A percentile compares a stretch with the other conserved stretches of the same genome.
phyloP scores from a whole-genome alignment of 2,329 filamentous ascomycete genomes.

The Malbranchea cinnamomea region DNA sequence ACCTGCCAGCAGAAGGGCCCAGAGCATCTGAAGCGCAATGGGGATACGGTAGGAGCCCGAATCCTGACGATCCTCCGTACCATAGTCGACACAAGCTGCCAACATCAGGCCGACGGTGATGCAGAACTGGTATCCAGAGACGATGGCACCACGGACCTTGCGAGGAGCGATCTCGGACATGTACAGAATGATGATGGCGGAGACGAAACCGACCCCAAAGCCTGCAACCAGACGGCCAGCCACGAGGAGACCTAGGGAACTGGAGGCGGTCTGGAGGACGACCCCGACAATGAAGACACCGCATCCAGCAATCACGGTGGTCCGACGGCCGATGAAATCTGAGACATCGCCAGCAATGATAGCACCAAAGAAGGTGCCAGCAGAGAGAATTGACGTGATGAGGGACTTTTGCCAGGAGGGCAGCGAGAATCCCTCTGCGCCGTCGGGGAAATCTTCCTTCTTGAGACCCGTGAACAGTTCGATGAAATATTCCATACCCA shows the following conservation, averaged over 20 bases:
- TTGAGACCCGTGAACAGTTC: constrained; percentile 12
- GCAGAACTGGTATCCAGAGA: constrained; percentile 73
- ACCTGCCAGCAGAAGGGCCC: constrained; percentile 57
- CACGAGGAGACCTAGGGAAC: constrained; percentile 46
- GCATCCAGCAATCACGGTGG: constrained; percentile 58
- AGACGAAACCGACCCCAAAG: constrained; percentile 66
- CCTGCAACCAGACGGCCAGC: constrained; percentile 62
- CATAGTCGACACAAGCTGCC: constrained; percentile 61
- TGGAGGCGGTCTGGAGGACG: constrained; percentile 47
- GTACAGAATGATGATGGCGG: constrained; percentile 68
- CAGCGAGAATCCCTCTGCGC: constrained; percentile 22
- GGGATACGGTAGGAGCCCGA: constrained; percentile 64
- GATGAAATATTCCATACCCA: constrained; percentile 36
- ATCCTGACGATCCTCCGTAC: constrained; percentile 45
- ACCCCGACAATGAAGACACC: constrained; percentile 55
- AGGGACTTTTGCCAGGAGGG: constrained; percentile 40
- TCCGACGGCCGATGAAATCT: constrained; percentile 51
- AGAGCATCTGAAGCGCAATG: constrained; percentile 65
- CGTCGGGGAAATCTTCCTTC: constrained; percentile 13
- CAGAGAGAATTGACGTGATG: constrained; percentile 64
- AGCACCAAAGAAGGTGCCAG: constrained; percentile 64
- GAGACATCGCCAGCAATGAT: constrained; percentile 63
- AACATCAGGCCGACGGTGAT: constrained; percentile 67
- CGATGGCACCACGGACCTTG: constrained; percentile 63
- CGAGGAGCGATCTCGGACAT: constrained; percentile 67